phyloP scores from a whole-genome alignment of 257 asterid genomes.

The Haberlea rhodopensis region DNA sequence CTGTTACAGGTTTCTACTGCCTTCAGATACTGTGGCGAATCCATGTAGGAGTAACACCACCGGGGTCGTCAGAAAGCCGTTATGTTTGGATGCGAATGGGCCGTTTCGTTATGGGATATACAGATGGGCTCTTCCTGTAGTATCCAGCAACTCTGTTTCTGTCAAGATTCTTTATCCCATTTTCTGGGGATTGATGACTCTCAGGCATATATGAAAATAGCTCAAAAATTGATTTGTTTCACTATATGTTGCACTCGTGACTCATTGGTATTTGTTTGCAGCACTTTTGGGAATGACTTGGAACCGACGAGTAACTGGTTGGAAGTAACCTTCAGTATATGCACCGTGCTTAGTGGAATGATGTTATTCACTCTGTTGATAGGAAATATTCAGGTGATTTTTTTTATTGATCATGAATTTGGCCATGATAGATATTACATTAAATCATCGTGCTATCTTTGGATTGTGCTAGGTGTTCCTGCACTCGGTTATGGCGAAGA shows the following conservation, averaged over 20 bases:
- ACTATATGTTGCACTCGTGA: too few relatives aligned
- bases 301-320: slow-evolving; percentile 59
- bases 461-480: slow-evolving; percentile 53
- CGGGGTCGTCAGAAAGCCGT: slow-evolving; percentile 21
- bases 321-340: slow-evolving; percentile 55
- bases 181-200: slow-evolving; percentile 64
- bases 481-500: slow-evolving; percentile 95
- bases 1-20: slow-evolving; percentile 34
- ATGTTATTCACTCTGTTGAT: slow-evolving; percentile 58
- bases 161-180: slow-evolving; percentile 58
- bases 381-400: slow-evolving; percentile 61
- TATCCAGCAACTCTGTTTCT: slow-evolving; percentile 43
- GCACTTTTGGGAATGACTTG: slow-evolving; percentile 59
- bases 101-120: slow-evolving; percentile 52
- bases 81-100: slow-evolving; percentile 54
- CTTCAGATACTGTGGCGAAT: slow-evolving; percentile 23
- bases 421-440: too few relatives aligned
- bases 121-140: slow-evolving; percentile 56
- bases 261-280: slow-evolving; percentile 20
- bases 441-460: background rate
- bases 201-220: too few relatives aligned
- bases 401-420: too few relatives aligned
- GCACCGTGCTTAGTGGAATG: slow-evolving; percentile 53
- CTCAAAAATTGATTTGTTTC: too few relatives aligned
- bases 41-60: slow-evolving; percentile 42